Conservation (phyloP, 805 yeast species). For the Kodamaea laetipori region DNA sequence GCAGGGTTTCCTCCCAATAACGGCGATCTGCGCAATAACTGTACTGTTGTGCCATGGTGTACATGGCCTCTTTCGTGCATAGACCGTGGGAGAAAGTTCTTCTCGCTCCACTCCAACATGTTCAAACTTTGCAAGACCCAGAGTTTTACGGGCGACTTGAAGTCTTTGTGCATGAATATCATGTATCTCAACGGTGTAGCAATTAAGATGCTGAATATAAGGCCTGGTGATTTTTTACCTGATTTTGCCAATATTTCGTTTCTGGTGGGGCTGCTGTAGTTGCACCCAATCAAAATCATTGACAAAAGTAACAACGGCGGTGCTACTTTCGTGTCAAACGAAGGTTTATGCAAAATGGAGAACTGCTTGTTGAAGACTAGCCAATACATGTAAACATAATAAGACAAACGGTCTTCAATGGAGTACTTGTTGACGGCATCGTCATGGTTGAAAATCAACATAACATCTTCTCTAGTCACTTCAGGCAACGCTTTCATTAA, state of each 20-base stretch:
- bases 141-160: conserved; percentile 72
- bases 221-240: conserved; percentile 32
- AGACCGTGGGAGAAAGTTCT: conserved; percentile 64
- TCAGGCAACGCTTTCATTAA: conserved; percentile 33
- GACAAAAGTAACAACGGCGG: conserved; percentile 54
- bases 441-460: conserved; percentile 27
- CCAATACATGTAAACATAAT: conserved; percentile 53
- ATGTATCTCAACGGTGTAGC: conserved; percentile 66
- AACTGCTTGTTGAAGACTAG: conserved; percentile 58
- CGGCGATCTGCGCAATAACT: conserved; percentile 73
- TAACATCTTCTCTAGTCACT: conserved; percentile 26
- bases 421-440: conserved; percentile 23
- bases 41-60: conserved; percentile 86
- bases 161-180: conserved; percentile 69
- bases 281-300: conserved; percentile 61
- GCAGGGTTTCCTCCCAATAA: conserved; percentile 71
- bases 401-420: conserved; percentile 37
- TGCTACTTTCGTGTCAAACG: conserved; percentile 51
- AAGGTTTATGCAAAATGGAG: conserved; percentile 30
- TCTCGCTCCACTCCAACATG: conserved; percentile 77
- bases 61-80: conserved; percentile 82
- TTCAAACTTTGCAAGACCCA: conserved; percentile 78
- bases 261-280: conserved; percentile 30
- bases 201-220: conserved; percentile 46
- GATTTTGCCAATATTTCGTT: conserved; percentile 20